These are phyloP conservation scores for Thinopyrum obtusiflorum DNA, from an alignment of 202 grass and related monocot genomes.

Conservation along the genomic window DNA sequence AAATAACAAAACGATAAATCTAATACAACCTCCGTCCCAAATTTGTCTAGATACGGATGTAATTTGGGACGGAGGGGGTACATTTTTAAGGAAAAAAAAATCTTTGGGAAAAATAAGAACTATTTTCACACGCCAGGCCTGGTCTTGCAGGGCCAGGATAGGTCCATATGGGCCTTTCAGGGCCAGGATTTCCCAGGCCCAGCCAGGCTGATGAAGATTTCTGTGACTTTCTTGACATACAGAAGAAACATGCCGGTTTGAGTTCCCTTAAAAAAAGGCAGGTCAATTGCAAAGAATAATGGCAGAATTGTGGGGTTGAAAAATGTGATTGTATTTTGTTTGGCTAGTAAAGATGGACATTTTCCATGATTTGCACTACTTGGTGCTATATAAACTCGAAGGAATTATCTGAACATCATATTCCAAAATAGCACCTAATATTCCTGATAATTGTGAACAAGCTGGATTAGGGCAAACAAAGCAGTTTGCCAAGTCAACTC, in stretches of 20 bases:
- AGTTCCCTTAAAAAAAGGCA: not conserved
- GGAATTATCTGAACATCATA: not conserved
- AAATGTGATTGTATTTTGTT: not conserved
- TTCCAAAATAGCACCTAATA: not conserved
- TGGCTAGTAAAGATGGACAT: not conserved
- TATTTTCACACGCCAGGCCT: not conserved
- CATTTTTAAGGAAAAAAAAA: not conserved
- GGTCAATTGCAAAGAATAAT: not conserved
- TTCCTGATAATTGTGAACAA: not conserved
- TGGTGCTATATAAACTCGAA: not conserved
- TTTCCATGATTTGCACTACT: not conserved
- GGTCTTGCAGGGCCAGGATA: not conserved
- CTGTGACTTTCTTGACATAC: not conserved
- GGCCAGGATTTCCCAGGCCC: not conserved
- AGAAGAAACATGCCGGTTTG: not conserved
- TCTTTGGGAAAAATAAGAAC: not conserved
- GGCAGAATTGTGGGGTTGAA: not conserved
- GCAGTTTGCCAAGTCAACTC: not conserved
- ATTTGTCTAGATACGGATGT: no score
- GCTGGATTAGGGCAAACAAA: not conserved
- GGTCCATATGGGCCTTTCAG: not conserved
- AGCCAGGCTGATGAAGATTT: not conserved
- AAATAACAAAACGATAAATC: not conserved
- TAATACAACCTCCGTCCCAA: not conserved
- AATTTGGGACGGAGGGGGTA: no score